Percentiles rank a stretch among this genome's conserved stretches.
phyloP scores from a whole-genome alignment of 768 basidiomycete genomes.

The Kwoniella sp. region DNA sequence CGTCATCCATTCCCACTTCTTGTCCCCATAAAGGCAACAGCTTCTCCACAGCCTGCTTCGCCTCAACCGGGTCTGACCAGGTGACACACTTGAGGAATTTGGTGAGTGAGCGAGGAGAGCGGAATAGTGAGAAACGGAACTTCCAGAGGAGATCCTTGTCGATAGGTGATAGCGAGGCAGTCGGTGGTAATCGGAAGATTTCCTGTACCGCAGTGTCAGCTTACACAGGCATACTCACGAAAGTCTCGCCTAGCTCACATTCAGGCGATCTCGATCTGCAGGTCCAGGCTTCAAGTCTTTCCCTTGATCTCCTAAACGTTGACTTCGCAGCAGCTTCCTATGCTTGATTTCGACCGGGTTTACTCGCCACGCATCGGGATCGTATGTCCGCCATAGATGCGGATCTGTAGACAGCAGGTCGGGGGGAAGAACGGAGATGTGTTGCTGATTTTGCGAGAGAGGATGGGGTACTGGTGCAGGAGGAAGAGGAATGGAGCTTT shows the following conservation, averaged over 20 bases:
- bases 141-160: conserved; percentile 98
- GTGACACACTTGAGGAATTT: conserved; percentile 98
- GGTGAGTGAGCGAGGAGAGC: conserved; percentile 71
- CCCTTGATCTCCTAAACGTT: conserved; percentile 91
- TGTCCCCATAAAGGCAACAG: conserved; percentile 88
- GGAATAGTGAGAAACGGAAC: conserved; percentile 95
- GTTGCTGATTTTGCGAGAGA: conserved; percentile 30
- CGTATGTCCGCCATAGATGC: conserved; percentile 81
- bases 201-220: conserved; percentile 60
- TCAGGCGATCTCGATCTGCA: conserved; percentile 88
- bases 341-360: conserved; percentile 99
- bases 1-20: conserved; percentile 94
- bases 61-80: conserved; percentile 93
- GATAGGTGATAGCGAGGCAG: conserved; percentile 77
- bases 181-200: conserved; percentile 88
- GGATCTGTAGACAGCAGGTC: conserved; percentile 63
- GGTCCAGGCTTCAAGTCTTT: conserved; percentile 96
- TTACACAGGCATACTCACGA: background rate
- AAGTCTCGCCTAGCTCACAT: conserved; percentile 60
- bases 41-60: conserved; percentile 96
- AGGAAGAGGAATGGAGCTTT: conserved; percentile 48
- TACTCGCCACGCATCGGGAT: conserved; percentile 86
- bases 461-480: conserved; percentile 40
- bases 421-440: conserved; percentile 51
- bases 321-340: conserved; percentile 86